Evolutionary conservation across 1,139 yeast genomes (phyloP), one percentile per base, ranked within the genome.

Genomic region (Zygoascus hellenicus): DNA sequence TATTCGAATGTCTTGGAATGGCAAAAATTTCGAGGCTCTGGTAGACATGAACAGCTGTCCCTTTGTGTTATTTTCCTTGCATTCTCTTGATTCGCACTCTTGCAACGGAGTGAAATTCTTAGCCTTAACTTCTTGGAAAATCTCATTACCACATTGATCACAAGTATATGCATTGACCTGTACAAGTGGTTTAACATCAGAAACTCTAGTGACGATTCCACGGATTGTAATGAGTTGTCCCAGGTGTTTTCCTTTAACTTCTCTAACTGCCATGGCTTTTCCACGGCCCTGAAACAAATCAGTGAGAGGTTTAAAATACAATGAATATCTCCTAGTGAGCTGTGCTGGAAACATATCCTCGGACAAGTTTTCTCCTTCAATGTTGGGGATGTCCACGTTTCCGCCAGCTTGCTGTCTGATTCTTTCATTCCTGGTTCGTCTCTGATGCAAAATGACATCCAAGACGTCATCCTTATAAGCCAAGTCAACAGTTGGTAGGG

Each of bases 141-240:
- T 82, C 69, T 94, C 99, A 64, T 79, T 84, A 42, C 98, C 99
- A 73, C 99, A 94, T 59, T 86, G 85, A 65, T 94, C 98, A 70
- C 99, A 94, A 3, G 97, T 87, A 64, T 92, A 94, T 0, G 98
- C 98, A 58, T 85, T 88, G 49, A 92, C 97, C 54, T 79, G 74
- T 7, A 92, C 88, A 6, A 88, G 75, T 5, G 99, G 99, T 66
- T 90, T 92, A 43, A 94, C 98, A 64, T 94, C 98, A 1, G 96
- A 83, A 2, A 90, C 97, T 57, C 98, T 76, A 13, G 97, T 92
- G 43, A 92, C 89, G 56, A 94, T 92, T 46, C 98, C 99, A 56
- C 96, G 74, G 4, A 90, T 84, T 0, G 97, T 90, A 58, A 94
- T 84, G 55, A 86, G 76, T 57, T 84, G 81, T 38, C 99, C 99